phyloP scores from a whole-genome alignment of 129 eudicot species.

The Flaveria ramosissima region DNA sequence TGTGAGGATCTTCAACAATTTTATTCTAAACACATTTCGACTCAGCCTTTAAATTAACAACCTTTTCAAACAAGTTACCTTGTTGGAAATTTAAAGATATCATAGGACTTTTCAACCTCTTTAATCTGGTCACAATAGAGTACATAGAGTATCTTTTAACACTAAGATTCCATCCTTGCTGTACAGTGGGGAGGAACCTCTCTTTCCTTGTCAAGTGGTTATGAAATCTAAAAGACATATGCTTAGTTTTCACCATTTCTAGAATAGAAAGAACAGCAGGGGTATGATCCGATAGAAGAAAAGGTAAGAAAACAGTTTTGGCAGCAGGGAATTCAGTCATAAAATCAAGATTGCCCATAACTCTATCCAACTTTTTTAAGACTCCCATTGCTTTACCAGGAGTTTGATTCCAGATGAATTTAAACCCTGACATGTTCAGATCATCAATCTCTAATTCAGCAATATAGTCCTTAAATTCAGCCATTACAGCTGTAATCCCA shows the following conservation, averaged over 20 bases:
- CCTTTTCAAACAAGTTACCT: background rate
- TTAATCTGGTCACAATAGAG: background rate
- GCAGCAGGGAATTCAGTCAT: accelerated
- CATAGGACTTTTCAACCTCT: background rate
- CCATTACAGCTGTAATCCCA: background rate
- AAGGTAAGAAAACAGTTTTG: background rate
- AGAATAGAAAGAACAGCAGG: background rate
- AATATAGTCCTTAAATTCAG: background rate
- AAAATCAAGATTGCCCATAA: background rate
- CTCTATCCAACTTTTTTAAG: background rate
- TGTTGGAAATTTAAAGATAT: background rate
- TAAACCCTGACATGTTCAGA: background rate
- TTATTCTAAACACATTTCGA: no score
- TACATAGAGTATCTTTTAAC: background rate
- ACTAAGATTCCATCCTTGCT: background rate
- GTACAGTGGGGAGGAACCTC: background rate
- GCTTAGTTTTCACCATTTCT: background rate
- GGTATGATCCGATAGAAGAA: background rate
- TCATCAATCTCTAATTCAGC: background rate
- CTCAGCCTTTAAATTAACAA: no score
- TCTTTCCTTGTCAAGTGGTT: background rate
- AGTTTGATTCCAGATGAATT: background rate
- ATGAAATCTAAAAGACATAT: background rate
- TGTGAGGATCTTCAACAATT: background rate
- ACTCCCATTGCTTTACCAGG: background rate